Percentiles rank a stretch among this genome's conserved stretches.
Conservation (phyloP, 306 rosid genomes). For the Quercus aquifolioides region DNA sequence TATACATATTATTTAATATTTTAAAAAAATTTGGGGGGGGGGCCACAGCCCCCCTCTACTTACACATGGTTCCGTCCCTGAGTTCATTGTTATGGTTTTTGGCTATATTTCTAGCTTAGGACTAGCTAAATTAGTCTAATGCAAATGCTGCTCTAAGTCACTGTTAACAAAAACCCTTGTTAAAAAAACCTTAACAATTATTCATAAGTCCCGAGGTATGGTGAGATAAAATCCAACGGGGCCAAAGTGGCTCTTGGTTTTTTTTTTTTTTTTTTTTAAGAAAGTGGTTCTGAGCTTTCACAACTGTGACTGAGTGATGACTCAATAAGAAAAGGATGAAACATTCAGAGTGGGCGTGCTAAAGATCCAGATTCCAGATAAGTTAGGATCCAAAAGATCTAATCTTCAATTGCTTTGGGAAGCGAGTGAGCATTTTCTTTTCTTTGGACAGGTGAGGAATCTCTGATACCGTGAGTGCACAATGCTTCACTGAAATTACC, state of each 20-base stretch:
- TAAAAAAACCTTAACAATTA: too few relatives aligned
- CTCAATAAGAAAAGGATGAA: neutral
- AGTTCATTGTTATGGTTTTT: too few relatives aligned
- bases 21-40: too few relatives aligned
- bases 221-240: neutral
- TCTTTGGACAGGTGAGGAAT: conserved; percentile 25
- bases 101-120: too few relatives aligned
- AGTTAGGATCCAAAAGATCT: neutral
- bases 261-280: too few relatives aligned
- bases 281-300: neutral
- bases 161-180: too few relatives aligned
- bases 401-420: conserved; percentile 7
- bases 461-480: conserved; percentile 25
- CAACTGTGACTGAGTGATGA: neutral
- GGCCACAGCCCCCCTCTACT: too few relatives aligned
- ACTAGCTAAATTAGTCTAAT: too few relatives aligned
- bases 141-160: too few relatives aligned
- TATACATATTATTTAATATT: too few relatives aligned
- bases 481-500: neutral
- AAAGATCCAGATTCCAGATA: neutral
- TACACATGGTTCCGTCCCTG: too few relatives aligned
- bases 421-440: neutral
- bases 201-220: neutral
- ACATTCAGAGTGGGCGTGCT: neutral
- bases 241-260: neutral